Evolutionary conservation across 108 stramenopile genomes (phyloP).

Genomic region (Nitzschia sp.): DNA sequence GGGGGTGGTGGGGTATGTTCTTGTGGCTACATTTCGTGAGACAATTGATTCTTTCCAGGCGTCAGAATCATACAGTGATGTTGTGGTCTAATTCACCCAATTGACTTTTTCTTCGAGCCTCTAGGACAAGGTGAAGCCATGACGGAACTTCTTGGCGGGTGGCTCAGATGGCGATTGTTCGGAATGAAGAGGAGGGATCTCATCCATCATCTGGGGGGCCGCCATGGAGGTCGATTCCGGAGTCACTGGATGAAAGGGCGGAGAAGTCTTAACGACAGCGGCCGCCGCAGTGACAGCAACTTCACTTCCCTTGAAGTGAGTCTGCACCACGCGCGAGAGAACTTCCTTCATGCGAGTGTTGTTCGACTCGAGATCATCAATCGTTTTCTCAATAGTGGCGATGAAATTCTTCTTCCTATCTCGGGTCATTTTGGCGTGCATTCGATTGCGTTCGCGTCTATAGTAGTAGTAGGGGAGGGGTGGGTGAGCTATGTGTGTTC

Average conservation of each 20-base stretch:
- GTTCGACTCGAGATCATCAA: slow-evolving; percentile 77
- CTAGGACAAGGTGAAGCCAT: background rate
- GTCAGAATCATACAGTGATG: too few species aligned
- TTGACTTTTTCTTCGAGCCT: too few species aligned
- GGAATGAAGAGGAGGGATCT: background rate
- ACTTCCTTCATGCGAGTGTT: slow-evolving; percentile 53
- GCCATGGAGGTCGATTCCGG: background rate
- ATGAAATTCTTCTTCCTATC: slow-evolving; percentile 90
- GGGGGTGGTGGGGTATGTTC: too few species aligned
- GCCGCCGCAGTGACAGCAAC: background rate
- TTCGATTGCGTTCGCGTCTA: slow-evolving; percentile 93
- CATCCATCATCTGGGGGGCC: background rate
- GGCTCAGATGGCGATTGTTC: background rate
- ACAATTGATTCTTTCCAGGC: too few species aligned
- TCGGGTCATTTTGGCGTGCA: slow-evolving; percentile 95
- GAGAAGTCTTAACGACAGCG: background rate
- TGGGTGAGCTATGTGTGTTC: slow-evolving; percentile 1
- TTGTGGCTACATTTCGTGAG: too few species aligned
- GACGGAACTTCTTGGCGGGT: background rate
- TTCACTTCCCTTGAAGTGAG: background rate
- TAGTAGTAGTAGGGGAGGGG: background rate
- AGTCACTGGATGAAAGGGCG: slow-evolving; percentile 2
- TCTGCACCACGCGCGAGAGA: slow-evolving; percentile 36
- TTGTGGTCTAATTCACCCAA: too few species aligned
- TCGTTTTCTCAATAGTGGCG: slow-evolving; percentile 73